Conservation (phyloP, 352 stramenopile species). For the Globisporangium barbulae region DNA sequence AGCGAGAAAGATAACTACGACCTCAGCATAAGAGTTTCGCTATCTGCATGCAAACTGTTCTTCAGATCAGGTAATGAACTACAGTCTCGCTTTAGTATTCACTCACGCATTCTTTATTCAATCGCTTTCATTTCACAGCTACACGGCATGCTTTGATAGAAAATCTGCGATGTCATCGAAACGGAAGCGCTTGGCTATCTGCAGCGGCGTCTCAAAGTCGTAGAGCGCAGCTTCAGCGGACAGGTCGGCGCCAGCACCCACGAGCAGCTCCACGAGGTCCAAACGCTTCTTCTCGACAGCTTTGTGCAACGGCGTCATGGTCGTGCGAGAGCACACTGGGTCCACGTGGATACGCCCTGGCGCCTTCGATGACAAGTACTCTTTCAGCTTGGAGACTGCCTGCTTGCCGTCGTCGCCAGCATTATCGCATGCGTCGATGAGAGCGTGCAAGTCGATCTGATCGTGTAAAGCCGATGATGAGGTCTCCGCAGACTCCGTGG, state of each 20-base stretch:
- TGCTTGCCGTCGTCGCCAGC: neutral
- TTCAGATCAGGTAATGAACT: neutral
- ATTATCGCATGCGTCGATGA: slow-evolving; percentile 37
- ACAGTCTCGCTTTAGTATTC: no score
- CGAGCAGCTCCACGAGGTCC: slow-evolving; percentile 43
- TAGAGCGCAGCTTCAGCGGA: slow-evolving; percentile 43
- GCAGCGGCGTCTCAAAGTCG: slow-evolving; percentile 55
- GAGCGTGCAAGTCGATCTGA: slow-evolving; percentile 32
- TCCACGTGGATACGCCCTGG: slow-evolving; percentile 27
- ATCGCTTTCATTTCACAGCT: neutral
- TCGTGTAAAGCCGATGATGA: neutral
- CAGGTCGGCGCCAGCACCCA: slow-evolving; percentile 39
- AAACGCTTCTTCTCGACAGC: slow-evolving; percentile 56
- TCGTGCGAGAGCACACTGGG: slow-evolving; percentile 44
- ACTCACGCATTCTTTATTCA: no score
- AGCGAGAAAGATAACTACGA: neutral
- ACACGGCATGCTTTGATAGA: slow-evolving; percentile 11
- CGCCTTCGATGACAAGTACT: neutral
- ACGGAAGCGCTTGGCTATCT: slow-evolving; percentile 55
- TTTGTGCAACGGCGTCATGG: slow-evolving; percentile 66
- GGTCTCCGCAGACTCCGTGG: neutral
- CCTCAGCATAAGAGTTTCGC: neutral
- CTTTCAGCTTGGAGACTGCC: slow-evolving; percentile 9
- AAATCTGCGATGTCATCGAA: slow-evolving; percentile 39
- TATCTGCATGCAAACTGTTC: neutral